Evolutionary conservation across 768 basidiomycete genomes (phyloP), one percentile per base, ranked within the genome.

Genomic region (Rhodotorula taiwanensis): DNA sequence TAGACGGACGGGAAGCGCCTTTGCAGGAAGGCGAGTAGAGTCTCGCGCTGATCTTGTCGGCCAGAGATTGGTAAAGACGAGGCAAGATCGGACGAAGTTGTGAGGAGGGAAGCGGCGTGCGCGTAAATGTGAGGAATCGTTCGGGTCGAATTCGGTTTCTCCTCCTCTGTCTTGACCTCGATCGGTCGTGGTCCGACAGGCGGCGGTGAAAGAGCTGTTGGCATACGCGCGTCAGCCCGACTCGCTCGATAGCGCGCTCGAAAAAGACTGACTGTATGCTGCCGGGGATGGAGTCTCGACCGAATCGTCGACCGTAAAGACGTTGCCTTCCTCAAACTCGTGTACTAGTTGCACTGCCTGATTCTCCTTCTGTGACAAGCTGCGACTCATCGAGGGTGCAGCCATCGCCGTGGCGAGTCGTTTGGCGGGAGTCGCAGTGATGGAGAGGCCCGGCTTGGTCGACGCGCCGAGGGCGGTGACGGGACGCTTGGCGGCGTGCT

Each of bases 41-140:
- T 74, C 23, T 77, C 78, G 66, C 83, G 84, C 75, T 91, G 87
- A 0, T 74, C 64, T 33, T 83, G 80, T 68, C 89, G 86, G 44
- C 88, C 88, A 43, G 85, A 80, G 62, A 90, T 81, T 2, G 66
- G 59, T 39, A 58, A 57, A 8, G 57, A 39, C 34, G 79, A 63
- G 76, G 60, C 44, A 27, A 48, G 31, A 64, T 58, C 6, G 82
- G 83, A 25, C 84, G 84, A 58, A 15, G 67, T 59, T 28, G 58
- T 55, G 45, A 69, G 63, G 60, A 69, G 56, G 16, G 55, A 23
- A 10, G 61, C 49, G 25, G 67, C 67, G 60, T 69, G 67, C 0
- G 60, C 52, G 56, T 62, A 69, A 42, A 69, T 34, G 54, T 69
- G 52, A 33, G 63, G 55, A 50, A 69, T 55, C n/a, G 42, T 25